phyloP scores from a whole-genome alignment of 129 eudicot species.

The Chrysanthemum lavandulifolium region DNA sequence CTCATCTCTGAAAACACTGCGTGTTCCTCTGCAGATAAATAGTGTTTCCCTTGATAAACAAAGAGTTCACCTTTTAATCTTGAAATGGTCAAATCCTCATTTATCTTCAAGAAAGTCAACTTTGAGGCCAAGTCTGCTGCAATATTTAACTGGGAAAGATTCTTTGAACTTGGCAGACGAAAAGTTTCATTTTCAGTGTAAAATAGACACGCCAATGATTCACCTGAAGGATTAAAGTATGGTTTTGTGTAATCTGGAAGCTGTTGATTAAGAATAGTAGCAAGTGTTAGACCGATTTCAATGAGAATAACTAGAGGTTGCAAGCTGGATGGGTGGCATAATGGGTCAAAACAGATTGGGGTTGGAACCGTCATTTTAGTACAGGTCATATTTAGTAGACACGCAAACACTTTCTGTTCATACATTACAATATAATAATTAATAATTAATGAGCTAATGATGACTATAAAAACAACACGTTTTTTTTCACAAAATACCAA shows the following conservation, averaged over 20 bases:
- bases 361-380: background rate
- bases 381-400: too few species aligned
- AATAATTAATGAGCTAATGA: too few species aligned
- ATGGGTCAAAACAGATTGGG: background rate
- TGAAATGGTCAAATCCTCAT: conserved; percentile 33
- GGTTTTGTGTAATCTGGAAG: conserved; percentile 56
- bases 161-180: conserved; percentile 40
- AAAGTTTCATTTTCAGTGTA: conserved; percentile 52
- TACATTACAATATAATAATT: too few species aligned
- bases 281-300: conserved; percentile 8
- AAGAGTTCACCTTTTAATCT: conserved; percentile 66
- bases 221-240: conserved; percentile 22
- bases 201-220: conserved; percentile 33
- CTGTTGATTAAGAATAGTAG: conserved; percentile 26
- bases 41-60: conserved; percentile 53
- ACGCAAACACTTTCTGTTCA: too few species aligned
- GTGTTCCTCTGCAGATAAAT: conserved; percentile 30
- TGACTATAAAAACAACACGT: too few species aligned
- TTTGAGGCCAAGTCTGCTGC: conserved; percentile 36
- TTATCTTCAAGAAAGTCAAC: conserved; percentile 39
- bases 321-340: background rate
- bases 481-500: too few species aligned
- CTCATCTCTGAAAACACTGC: conserved; percentile 12
- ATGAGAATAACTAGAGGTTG: background rate
- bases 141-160: conserved; percentile 26